phyloP scores from a whole-genome alignment of 441 rosid genomes.

The Euphorbia corollata region DNA sequence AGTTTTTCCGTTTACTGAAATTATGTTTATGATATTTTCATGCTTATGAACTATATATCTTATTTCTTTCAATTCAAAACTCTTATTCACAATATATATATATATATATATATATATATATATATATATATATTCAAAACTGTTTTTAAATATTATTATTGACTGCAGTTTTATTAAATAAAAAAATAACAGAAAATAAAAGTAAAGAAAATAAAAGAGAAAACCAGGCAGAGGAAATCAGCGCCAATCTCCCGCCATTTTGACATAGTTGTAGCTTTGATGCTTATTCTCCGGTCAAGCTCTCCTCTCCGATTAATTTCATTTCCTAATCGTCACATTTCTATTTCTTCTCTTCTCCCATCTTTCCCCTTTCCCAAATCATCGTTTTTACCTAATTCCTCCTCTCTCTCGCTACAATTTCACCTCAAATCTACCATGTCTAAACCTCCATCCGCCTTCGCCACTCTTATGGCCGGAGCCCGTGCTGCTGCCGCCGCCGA shows the following conservation, averaged over 20 bases:
- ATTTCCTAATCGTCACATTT: constrained; percentile 14
- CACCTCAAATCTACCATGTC: constrained; percentile 43
- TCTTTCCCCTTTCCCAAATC: constrained; percentile 13
- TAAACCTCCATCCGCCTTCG: constrained; percentile 79
- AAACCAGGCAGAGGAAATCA: too few species aligned
- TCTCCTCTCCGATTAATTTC: constrained; percentile 21
- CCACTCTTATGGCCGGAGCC: constrained; percentile 70
- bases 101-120: too few species aligned
- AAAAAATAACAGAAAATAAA: too few species aligned
- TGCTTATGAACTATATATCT: too few species aligned
- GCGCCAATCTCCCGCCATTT: neutral
- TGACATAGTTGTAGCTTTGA: constrained; percentile 1
- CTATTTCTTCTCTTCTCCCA: constrained; percentile 6
- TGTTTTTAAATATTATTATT: too few species aligned
- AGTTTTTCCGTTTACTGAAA: too few species aligned
- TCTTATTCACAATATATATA: too few species aligned
- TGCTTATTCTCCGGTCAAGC: constrained; percentile 35
- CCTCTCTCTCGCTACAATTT: constrained; percentile 7
- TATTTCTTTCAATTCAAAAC: too few species aligned
- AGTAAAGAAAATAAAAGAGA: too few species aligned
- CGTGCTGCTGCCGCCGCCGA: constrained; percentile 49
- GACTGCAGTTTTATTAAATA: too few species aligned
- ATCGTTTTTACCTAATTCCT: neutral
- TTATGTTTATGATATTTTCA: too few species aligned
- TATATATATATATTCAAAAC: too few species aligned